Percentiles rank a stretch among this genome's conserved stretches.
Evolutionary conservation across 441 rosid species (phyloP).

Genomic region (Populus tomentosa): DNA sequence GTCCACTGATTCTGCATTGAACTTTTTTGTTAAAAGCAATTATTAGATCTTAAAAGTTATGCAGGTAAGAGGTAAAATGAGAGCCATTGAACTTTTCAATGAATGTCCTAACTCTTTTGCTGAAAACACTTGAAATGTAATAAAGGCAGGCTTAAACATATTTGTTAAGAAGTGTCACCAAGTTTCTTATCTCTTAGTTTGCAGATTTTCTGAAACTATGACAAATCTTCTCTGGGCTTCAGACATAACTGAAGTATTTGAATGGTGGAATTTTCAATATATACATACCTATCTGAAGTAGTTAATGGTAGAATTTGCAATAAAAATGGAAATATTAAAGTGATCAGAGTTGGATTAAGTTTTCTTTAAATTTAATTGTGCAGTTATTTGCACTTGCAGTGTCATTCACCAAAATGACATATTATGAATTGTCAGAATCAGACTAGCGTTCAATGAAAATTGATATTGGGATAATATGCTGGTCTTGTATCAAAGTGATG

Average conservation of each 20-base stretch:
- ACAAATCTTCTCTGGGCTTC: background rate
- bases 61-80: background rate
- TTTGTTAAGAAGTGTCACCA: background rate
- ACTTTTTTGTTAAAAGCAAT: background rate
- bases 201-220: background rate
- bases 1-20: background rate
- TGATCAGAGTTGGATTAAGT: background rate
- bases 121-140: background rate
- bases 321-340: background rate
- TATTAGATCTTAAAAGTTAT: background rate
- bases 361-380: background rate
- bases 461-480: background rate
- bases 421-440: background rate
- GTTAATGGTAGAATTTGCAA: background rate
- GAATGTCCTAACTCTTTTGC: background rate
- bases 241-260: background rate
- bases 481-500: background rate
- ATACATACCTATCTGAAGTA: background rate
- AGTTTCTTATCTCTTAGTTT: background rate
- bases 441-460: background rate
- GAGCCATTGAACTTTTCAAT: background rate
- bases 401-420: background rate
- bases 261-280: background rate
- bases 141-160: background rate
- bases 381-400: background rate